A percentile compares a stretch with the other conserved stretches of the same genome.
phyloP scores from a whole-genome alignment of 495 filamentous ascomycete genomes.

The Hypoxylon trugodes region DNA sequence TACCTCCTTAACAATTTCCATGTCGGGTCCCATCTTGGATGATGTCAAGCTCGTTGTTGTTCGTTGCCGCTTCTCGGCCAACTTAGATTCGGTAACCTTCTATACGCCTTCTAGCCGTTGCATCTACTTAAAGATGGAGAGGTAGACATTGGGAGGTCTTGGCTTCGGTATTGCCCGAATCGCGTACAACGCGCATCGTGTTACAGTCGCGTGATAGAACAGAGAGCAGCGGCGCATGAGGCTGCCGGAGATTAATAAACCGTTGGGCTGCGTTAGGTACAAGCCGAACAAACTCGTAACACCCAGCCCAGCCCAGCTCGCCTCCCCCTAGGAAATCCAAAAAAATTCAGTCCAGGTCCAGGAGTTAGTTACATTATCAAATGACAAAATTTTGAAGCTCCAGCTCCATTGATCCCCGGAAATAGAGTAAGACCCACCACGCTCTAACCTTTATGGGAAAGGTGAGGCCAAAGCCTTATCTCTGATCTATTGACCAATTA shows the following conservation, averaged over 20 bases:
- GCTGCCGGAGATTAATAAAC: constrained; percentile 31
- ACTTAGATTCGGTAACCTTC: constrained; percentile 11
- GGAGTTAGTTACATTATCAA: constrained; percentile 21
- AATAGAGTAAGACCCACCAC: constrained; percentile 17
- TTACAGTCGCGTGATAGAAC: constrained; percentile 27
- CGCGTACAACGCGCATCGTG: constrained; percentile 4
- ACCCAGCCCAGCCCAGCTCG: too few relatives aligned
- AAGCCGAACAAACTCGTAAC: constrained; percentile 11
- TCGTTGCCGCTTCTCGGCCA: constrained; percentile 1
- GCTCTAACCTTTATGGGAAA: constrained; percentile 12
- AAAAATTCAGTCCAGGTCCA: too few relatives aligned
- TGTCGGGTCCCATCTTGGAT: not conserved
- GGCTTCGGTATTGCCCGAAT: constrained; percentile 14
- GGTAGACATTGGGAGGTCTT: not conserved
- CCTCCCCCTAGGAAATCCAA: not conserved
- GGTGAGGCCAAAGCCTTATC: constrained; percentile 29
- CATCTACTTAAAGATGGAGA: not conserved
- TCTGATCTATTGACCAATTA: constrained; percentile 28
- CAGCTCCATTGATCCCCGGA: constrained; percentile 26
- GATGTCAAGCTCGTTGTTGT: constrained; percentile 24
- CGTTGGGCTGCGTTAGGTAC: constrained; percentile 1
- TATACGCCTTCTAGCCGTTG: not conserved
- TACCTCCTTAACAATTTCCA: constrained; percentile 29
- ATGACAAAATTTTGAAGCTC: constrained; percentile 14
- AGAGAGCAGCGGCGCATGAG: constrained; percentile 13